Conservation (phyloP, 352 stramenopile genomes). For the Globisporangium okanoganense region DNA sequence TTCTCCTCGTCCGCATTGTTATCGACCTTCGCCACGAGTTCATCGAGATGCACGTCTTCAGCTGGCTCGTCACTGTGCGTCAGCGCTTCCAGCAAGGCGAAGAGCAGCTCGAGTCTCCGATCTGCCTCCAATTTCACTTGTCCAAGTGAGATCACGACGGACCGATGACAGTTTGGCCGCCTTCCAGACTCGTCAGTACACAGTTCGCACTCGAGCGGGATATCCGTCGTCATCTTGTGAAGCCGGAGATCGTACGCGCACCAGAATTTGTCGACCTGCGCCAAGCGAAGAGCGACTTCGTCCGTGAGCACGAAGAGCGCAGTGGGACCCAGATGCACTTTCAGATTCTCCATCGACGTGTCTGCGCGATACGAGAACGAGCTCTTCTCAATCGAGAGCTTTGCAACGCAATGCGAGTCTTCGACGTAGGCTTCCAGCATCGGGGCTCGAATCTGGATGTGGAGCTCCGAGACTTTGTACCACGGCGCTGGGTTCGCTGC, state of each 20-base stretch:
- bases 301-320: constrained; percentile 82
- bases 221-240: constrained; percentile 37
- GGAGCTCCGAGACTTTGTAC: constrained; percentile 67
- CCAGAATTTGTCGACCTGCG: constrained; percentile 80
- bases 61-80: constrained; percentile 33
- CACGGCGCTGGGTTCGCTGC: constrained; percentile 21
- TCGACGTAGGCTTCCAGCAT: constrained; percentile 86
- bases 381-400: constrained; percentile 79
- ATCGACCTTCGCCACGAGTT: constrained; percentile 23
- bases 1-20: constrained; percentile 25
- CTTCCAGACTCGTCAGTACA: constrained; percentile 63
- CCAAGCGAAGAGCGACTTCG: constrained; percentile 81
- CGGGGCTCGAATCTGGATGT: constrained; percentile 67
- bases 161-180: constrained; percentile 54
- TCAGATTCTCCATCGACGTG: constrained; percentile 55
- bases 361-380: constrained; percentile 66
- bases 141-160: constrained; percentile 58
- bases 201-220: constrained; percentile 42
- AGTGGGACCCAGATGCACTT: constrained; percentile 67
- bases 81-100: constrained; percentile 73
- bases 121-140: constrained; percentile 87
- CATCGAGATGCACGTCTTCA: constrained; percentile 25
- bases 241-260: constrained; percentile 72
- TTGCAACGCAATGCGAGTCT: constrained; percentile 85
- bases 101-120: constrained; percentile 74